Percentiles rank a stretch among this genome's conserved stretches.
These are phyloP conservation scores for Suillus decipiens DNA, from an alignment of 768 basidiomycete species.

Conservation along the genomic window DNA sequence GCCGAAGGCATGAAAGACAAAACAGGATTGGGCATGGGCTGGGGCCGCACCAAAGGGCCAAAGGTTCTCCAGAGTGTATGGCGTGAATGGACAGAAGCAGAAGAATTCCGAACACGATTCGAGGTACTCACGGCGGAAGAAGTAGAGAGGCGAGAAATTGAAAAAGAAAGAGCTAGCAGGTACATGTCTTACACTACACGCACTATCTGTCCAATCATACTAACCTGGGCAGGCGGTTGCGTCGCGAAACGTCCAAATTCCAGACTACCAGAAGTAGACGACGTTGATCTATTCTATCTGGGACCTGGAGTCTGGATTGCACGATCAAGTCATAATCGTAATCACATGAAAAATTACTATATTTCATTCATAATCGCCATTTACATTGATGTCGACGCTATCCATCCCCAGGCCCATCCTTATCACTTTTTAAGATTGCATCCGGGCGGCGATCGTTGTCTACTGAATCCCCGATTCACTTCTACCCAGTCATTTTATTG, in stretches of 20 bases:
- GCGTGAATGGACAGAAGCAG: constrained; percentile 93
- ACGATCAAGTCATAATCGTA: constrained; percentile 1
- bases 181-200: constrained; percentile 26
- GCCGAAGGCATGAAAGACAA: constrained; percentile 72
- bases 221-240: constrained; percentile 47
- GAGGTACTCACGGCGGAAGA: constrained; percentile 89
- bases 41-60: constrained; percentile 78
- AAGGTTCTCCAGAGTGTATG: constrained; percentile 85
- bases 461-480: neutral
- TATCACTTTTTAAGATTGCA: constrained; percentile 12
- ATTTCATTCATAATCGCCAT: constrained; percentile 27
- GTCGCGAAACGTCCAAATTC: constrained; percentile 68
- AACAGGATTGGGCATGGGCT: constrained; percentile 76
- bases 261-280: constrained; percentile 48
- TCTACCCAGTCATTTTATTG: neutral
- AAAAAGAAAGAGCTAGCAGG: constrained; percentile 82
- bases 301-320: neutral
- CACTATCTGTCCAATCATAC: constrained; percentile 1
- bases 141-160: constrained; percentile 85
- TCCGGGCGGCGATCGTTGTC: neutral
- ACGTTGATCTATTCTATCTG: constrained; percentile 26
- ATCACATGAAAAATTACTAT: constrained; percentile 18
- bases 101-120: constrained; percentile 87
- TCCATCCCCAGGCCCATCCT: neutral
- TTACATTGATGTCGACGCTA: constrained; percentile 10